phyloP scores from a whole-genome alignment of 140 eudicot species.

The Oenanthe javanica region DNA sequence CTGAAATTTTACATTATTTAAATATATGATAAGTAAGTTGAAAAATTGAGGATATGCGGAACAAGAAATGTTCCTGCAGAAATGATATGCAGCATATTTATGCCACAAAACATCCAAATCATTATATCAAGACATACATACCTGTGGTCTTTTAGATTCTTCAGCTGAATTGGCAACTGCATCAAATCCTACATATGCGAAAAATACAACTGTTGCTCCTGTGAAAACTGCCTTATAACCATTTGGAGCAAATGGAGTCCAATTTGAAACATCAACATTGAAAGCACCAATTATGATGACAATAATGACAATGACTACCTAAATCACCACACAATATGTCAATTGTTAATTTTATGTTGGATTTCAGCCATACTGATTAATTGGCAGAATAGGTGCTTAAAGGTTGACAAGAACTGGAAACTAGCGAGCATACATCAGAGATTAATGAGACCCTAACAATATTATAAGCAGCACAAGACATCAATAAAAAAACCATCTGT shows the following conservation, averaged over 20 bases:
- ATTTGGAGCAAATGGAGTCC: slow-evolving; percentile 87
- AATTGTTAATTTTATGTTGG: not conserved
- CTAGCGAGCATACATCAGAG: not conserved
- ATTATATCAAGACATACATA: slow-evolving; percentile 16
- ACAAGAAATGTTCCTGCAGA: not conserved
- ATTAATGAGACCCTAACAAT: not conserved
- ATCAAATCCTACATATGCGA: slow-evolving; percentile 96
- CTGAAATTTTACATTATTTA: slow-evolving; percentile 30
- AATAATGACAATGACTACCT: slow-evolving; percentile 78
- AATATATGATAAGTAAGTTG: not conserved
- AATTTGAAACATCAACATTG: slow-evolving; percentile 72
- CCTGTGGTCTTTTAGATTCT: slow-evolving; percentile 92
- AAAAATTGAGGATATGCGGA: not conserved
- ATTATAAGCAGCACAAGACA: not conserved
- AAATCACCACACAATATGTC: slow-evolving; percentile 26
- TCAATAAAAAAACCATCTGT: not conserved
- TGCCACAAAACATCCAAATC: not conserved
- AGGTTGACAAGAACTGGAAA: not conserved
- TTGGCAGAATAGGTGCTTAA: not conserved
- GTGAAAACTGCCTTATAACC: slow-evolving; percentile 69
- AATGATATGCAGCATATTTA: not conserved
- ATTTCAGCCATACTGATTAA: not conserved
- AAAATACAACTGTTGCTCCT: slow-evolving; percentile 93
- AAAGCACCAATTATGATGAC: slow-evolving; percentile 74
- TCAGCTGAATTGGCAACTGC: slow-evolving; percentile 99